Conservation (phyloP, 2,329 filamentous ascomycete genomes). For the Hypomyces perniciosus region DNA sequence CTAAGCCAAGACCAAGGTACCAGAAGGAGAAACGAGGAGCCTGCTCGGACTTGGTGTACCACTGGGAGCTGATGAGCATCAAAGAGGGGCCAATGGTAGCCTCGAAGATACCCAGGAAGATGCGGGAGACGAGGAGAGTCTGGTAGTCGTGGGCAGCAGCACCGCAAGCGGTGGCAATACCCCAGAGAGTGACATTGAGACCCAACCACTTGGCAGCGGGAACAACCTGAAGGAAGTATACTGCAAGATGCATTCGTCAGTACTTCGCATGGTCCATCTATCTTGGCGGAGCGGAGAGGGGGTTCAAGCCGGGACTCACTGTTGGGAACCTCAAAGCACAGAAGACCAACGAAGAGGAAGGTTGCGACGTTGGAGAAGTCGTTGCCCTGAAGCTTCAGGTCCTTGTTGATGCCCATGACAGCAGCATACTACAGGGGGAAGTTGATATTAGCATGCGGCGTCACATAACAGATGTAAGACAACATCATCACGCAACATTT, state of each 20-base stretch:
- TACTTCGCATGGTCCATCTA: background rate
- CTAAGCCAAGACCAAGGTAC: constrained; percentile 54
- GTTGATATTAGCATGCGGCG: constrained; percentile 3
- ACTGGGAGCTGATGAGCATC: constrained; percentile 55
- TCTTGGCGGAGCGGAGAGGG: background rate
- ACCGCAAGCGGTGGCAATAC: constrained; percentile 47
- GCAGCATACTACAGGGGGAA: constrained; percentile 47
- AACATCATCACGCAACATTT: background rate
- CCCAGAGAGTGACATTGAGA: constrained; percentile 53
- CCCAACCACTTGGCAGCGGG: constrained; percentile 58
- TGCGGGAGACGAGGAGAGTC: constrained; percentile 47
- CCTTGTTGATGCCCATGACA: constrained; percentile 56
- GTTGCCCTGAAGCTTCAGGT: constrained; percentile 49
- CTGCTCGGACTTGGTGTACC: constrained; percentile 57
- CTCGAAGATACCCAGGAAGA: constrained; percentile 57
- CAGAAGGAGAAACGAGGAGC: constrained; percentile 55
- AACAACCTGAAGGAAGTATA: constrained; percentile 53
- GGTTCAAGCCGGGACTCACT: constrained; percentile 31
- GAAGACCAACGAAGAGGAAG: constrained; percentile 56
- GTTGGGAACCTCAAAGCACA: constrained; percentile 54
- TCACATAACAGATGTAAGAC: background rate
- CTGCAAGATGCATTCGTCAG: constrained; percentile 22
- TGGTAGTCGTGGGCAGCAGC: constrained; percentile 49
- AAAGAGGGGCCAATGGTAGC: constrained; percentile 54
- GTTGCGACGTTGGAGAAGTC: constrained; percentile 58